phyloP scores from a whole-genome alignment of 1,139 yeast genomes.

The Chernovozyma aurita region DNA sequence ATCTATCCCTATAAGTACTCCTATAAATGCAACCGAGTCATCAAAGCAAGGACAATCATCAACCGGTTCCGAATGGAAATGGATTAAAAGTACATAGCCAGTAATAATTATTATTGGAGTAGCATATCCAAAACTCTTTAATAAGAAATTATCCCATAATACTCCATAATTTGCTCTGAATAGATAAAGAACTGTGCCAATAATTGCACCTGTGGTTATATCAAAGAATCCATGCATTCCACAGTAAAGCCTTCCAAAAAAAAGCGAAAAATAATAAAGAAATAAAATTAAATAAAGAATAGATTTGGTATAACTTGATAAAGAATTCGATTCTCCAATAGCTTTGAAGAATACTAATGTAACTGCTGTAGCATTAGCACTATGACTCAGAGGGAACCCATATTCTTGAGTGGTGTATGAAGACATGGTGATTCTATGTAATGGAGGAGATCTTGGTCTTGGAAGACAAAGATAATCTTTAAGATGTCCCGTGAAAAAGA shows the following conservation, averaged over 20 bases:
- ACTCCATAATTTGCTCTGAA: constrained; percentile 35
- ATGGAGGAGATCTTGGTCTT: constrained; percentile 88
- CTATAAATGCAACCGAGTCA: constrained; percentile 90
- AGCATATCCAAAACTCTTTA: constrained; percentile 19
- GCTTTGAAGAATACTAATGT: constrained; percentile 42
- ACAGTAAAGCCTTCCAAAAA: constrained; percentile 82
- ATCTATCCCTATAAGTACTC: constrained; percentile 78
- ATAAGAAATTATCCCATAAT: constrained; percentile 35
- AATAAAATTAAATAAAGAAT: constrained; percentile 15
- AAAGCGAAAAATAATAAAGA: constrained; percentile 61
- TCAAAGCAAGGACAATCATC: constrained; percentile 97
- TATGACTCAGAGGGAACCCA: constrained; percentile 91
- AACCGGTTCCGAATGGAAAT: constrained; percentile 77
- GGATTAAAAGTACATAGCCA: constrained; percentile 48
- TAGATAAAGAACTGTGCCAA: constrained; percentile 52
- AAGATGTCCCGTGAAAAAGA: constrained; percentile 68
- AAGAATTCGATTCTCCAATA: constrained; percentile 12
- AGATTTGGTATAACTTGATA: constrained; percentile 5
- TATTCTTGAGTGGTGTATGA: constrained; percentile 88
- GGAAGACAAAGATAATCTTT: constrained; percentile 90
- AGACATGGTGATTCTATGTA: constrained; percentile 84
- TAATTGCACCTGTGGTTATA: constrained; percentile 55
- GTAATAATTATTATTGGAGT: constrained; percentile 34
- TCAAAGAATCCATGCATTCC: constrained; percentile 97
- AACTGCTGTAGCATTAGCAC: constrained; percentile 88